Base-by-base conservation (phyloP, 1,139 yeast species). In the Kurtzmaniella natalensis region DNA sequence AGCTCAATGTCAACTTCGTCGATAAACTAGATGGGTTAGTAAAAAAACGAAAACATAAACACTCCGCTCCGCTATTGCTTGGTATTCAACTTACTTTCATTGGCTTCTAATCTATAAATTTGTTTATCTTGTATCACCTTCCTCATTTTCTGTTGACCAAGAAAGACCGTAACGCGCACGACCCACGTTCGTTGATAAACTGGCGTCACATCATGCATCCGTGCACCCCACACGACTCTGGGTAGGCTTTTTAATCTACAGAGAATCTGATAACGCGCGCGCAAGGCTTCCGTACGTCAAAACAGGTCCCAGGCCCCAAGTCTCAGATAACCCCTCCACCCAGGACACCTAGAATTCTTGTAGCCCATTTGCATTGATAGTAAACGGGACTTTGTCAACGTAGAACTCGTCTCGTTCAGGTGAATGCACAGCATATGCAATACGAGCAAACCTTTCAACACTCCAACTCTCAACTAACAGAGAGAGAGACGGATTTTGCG, bases 1-100 rank as follows among this genome's bases (percentile, higher is more conserved):
- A 83, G 71, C 56, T 88, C 96, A 19, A 92, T 78, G 50, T 89
- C 96, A 24, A 87, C 82, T 50, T 83, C 94, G 55, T 92, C 97
- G 41, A 92, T 81, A 60, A 86, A 92, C 92, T 89, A 41, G 5
- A 25, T 18, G n/a, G n/a, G 54, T 52, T 47, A 54, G 53, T 47
- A 23, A n/a, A n/a, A n/a, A n/a, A n/a, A n/a, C n/a, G n/a, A n/a
- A n/a, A n/a, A n/a, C n/a, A n/a, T n/a, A n/a, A n/a, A n/a, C n/a
- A n/a, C n/a, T n/a, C n/a, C n/a, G n/a, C n/a, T n/a, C n/a, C n/a
- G n/a, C n/a, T n/a, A n/a, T n/a, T n/a, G n/a, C n/a, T n/a, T n/a
- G n/a, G n/a, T n/a, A n/a, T n/a, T n/a, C n/a, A n/a, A n/a, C n/a
- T n/a, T n/a, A n/a, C n/a, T n/a, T n/a, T n/a, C n/a, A n/a, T n/a